These are phyloP conservation scores for Fusarium torulosum DNA, from an alignment of 2,329 filamentous ascomycete species.

Conservation along the genomic window DNA sequence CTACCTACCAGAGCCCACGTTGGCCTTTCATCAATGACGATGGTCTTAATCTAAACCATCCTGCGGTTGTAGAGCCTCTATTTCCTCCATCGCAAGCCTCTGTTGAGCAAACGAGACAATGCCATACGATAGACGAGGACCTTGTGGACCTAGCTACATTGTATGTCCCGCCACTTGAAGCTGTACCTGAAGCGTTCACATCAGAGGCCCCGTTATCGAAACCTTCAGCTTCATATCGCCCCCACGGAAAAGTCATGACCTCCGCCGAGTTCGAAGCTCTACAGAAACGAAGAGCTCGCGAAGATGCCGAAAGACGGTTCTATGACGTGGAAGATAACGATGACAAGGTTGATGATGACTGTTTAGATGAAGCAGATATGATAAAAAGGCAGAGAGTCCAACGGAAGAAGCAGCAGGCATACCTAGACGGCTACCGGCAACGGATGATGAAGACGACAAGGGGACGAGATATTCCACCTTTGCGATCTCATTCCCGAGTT, in stretches of 20 bases:
- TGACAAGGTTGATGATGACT: conserved; percentile 25
- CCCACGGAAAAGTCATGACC: conserved; percentile 24
- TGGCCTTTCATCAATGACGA: conserved; percentile 38
- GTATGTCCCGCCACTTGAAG: conserved; percentile 6
- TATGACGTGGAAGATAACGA: conserved; percentile 19
- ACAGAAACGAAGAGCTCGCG: conserved; percentile 2
- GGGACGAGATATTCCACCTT: background rate
- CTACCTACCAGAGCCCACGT: conserved; percentile 8
- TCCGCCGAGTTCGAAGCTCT: conserved; percentile 23
- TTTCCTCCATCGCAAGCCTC: background rate
- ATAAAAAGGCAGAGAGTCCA: conserved; percentile 5
- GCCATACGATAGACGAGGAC: conserved; percentile 12
- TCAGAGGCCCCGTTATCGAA: background rate
- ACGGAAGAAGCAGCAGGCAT: conserved; percentile 24
- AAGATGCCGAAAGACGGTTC: conserved; percentile 6
- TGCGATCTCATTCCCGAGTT: background rate
- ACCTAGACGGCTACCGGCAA: conserved; percentile 26
- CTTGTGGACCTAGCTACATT: conserved; percentile 10
- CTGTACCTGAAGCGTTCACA: background rate
- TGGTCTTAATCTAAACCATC: conserved; percentile 7
- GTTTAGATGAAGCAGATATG: conserved; percentile 12
- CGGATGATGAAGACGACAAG: conserved; percentile 36
- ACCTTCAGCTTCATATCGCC: background rate
- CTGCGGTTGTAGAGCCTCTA: conserved; percentile 3
- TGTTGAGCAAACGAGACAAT: background rate